phyloP scores from a whole-genome alignment of 176 grass and related monocot genomes.

The Aegilops umbellulata region DNA sequence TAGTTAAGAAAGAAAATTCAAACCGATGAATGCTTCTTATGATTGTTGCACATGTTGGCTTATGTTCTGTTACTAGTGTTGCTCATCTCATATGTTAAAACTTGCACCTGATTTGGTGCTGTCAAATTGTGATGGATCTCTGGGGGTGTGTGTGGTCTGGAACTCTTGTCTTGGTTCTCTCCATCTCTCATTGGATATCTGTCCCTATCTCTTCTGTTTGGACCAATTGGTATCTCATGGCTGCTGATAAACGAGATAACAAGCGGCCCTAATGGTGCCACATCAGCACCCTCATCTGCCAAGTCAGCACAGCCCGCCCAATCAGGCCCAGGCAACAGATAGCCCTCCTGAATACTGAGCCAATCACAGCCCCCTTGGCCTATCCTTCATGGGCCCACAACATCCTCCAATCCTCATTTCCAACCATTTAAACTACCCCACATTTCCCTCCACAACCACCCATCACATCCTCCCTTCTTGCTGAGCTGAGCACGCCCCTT shows the following conservation, averaged over 20 bases:
- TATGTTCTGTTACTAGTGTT: neutral
- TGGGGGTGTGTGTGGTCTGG: neutral
- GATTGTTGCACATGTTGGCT: neutral
- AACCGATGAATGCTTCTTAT: neutral
- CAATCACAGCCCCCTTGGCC: conserved; percentile 55
- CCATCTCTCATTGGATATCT: conserved; percentile 9
- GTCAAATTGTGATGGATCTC: neutral
- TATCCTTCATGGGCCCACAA: conserved; percentile 64
- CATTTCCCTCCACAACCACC: conserved; percentile 34
- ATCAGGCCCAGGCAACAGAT: conserved; percentile 67
- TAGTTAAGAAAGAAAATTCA: neutral
- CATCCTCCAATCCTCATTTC: conserved; percentile 47
- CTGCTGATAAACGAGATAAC: conserved; percentile 3
- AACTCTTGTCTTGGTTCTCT: conserved; percentile 10
- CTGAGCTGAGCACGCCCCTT: neutral
- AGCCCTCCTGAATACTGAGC: conserved; percentile 19
- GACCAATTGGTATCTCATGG: conserved; percentile 22
- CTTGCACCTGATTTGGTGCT: neutral
- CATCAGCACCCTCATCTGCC: conserved; percentile 63
- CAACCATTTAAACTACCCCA: conserved; percentile 70
- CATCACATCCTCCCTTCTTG: conserved; percentile 22
- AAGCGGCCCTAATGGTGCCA: conserved; percentile 35
- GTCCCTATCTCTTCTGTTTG: conserved; percentile 29
- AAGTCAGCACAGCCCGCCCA: conserved; percentile 50
- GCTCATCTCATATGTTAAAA: neutral